Percentiles rank a stretch among this genome's conserved stretches.
Evolutionary conservation across 2,329 filamentous ascomycete genomes (phyloP).

Genomic region (Ophiosphaerella narmari): DNA sequence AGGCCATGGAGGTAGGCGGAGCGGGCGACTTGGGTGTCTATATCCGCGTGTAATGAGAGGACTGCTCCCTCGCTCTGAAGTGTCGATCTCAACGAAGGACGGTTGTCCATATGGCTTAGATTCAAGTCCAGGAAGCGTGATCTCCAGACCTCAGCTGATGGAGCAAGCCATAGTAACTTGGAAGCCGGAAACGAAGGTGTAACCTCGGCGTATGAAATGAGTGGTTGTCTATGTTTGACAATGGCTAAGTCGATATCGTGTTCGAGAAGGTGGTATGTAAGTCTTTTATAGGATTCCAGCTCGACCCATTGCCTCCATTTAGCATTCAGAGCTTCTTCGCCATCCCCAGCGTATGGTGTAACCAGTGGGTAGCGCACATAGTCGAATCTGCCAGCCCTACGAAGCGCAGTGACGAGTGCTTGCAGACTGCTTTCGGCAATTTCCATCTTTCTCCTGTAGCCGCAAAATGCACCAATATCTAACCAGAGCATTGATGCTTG

Average conservation of each 20-base stretch:
- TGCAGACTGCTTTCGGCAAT: constrained; percentile 61
- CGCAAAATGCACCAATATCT: constrained; percentile 61
- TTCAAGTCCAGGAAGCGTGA: constrained; percentile 44
- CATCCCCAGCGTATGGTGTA: constrained; percentile 53
- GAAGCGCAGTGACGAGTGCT: constrained; percentile 58
- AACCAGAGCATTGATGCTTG: constrained; percentile 57
- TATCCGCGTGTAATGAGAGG: constrained; percentile 52
- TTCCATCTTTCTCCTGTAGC: constrained; percentile 61
- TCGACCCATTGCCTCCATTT: constrained; percentile 69
- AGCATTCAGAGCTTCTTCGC: constrained; percentile 59
- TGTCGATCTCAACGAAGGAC: constrained; percentile 11
- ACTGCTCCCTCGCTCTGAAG: constrained; percentile 53
- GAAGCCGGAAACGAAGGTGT: constrained; percentile 67
- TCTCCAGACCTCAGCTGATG: constrained; percentile 67
- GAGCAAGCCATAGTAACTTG: constrained; percentile 67
- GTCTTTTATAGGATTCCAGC: constrained; percentile 65
- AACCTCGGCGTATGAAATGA: constrained; percentile 70
- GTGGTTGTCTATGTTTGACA: constrained; percentile 48
- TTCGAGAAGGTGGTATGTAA: constrained; percentile 26
- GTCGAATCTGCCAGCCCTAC: constrained; percentile 61
- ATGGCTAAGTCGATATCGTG: constrained; percentile 28
- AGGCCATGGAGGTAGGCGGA: constrained; percentile 22
- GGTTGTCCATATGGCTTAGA: too few species aligned
- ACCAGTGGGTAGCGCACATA: constrained; percentile 57
- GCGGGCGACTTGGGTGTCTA: constrained; percentile 51